These are phyloP conservation scores for Curvularia spicifera DNA, from an alignment of 2,329 filamentous ascomycete genomes.

Conservation along the genomic window DNA sequence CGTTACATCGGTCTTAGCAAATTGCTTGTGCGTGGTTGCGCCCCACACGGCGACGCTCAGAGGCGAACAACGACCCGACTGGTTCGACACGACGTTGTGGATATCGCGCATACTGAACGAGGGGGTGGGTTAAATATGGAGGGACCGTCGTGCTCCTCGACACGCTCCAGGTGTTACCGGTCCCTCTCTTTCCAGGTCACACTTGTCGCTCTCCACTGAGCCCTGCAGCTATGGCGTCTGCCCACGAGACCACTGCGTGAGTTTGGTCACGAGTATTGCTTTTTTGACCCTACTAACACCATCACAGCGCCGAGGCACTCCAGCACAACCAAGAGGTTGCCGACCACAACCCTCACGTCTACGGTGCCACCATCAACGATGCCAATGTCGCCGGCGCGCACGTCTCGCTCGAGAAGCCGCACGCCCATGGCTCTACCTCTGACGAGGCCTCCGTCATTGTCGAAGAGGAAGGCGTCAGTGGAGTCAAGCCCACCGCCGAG, in stretches of 20 bases:
- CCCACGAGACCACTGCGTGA: constrained; percentile 41
- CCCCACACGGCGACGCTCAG: constrained; percentile 17
- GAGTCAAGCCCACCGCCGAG: constrained; percentile 51
- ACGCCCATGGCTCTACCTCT: constrained; percentile 15
- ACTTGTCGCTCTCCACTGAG: constrained; percentile 13
- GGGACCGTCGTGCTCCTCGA: constrained; percentile 17
- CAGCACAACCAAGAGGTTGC: constrained; percentile 38
- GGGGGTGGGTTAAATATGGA: constrained; percentile 36
- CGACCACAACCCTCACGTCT: constrained; percentile 39
- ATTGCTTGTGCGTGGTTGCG: constrained; percentile 36
- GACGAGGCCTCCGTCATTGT: constrained; percentile 25
- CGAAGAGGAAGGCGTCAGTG: constrained; percentile 39
- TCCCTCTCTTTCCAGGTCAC: constrained; percentile 12
- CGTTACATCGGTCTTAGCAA: constrained; percentile 40
- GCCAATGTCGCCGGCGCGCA: constrained; percentile 27
- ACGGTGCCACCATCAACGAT: constrained; percentile 34
- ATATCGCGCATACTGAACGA: constrained; percentile 11
- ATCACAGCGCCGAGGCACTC: constrained; percentile 39
- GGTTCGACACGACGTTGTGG: constrained; percentile 14
- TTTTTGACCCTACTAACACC: constrained; percentile 8
- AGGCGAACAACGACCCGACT: constrained; percentile 24
- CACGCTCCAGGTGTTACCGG: constrained; percentile 20
- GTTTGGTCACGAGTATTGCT: constrained; percentile 10
- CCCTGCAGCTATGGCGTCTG: constrained; percentile 31
- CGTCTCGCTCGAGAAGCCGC: constrained; percentile 29